These are phyloP conservation scores for Orbilia blumenaviensis DNA, from an alignment of 2,329 filamentous ascomycete species.

Conservation along the genomic window DNA sequence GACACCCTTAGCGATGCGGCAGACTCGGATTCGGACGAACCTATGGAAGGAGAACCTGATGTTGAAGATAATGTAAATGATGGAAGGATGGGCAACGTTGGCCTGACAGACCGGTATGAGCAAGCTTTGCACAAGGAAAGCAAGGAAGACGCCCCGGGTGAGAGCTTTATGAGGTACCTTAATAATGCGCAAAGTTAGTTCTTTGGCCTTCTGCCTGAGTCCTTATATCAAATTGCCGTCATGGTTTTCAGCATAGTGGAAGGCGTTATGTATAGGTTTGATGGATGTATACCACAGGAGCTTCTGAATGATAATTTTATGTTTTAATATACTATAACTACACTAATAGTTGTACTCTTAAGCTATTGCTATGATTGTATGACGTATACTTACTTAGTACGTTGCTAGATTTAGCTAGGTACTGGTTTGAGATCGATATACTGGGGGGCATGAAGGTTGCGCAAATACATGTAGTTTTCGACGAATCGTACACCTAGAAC, in stretches of 20 bases:
- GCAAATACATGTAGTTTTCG: no score
- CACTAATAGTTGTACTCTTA: no score
- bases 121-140: slow-evolving; percentile 53
- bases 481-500: no score
- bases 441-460: no score
- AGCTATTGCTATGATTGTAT: no score
- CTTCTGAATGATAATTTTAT: background rate
- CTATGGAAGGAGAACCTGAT: slow-evolving; percentile 56
- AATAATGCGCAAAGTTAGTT: slow-evolving; percentile 50
- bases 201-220: background rate
- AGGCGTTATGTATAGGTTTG: slow-evolving; percentile 34
- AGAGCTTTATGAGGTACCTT: slow-evolving; percentile 57
- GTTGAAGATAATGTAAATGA: slow-evolving; percentile 41
- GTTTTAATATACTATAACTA: background rate
- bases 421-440: no score
- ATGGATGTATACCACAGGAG: slow-evolving; percentile 25
- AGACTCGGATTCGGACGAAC: slow-evolving; percentile 55
- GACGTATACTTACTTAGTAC: no score
- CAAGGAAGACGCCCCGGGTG: slow-evolving; percentile 44
- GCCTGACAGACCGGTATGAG: slow-evolving; percentile 56
- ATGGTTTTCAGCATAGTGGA: slow-evolving; percentile 18
- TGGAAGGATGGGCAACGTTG: slow-evolving; percentile 51
- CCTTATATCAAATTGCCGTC: background rate
- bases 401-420: no score
- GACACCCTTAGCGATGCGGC: slow-evolving; percentile 57